phyloP scores from a whole-genome alignment of 352 stramenopile species.

The Pythium biforme region DNA sequence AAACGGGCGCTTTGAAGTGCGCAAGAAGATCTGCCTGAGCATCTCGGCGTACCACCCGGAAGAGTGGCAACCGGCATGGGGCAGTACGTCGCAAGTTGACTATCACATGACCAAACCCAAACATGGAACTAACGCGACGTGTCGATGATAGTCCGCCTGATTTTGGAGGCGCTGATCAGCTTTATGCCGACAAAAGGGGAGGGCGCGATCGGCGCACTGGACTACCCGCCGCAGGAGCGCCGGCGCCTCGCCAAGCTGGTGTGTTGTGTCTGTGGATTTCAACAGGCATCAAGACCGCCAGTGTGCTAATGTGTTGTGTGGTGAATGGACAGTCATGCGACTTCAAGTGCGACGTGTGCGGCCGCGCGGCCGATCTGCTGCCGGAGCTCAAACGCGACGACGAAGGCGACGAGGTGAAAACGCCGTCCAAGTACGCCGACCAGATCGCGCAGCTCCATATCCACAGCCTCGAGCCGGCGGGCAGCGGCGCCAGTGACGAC shows the following conservation, averaged over 20 bases:
- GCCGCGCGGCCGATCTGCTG: constrained; percentile 60
- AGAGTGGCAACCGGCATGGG: constrained; percentile 95
- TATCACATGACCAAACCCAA: too few species aligned
- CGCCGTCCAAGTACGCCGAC: constrained; percentile 68
- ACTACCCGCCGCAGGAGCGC: constrained; percentile 69
- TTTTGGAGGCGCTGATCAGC: constrained; percentile 97
- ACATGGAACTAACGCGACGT: too few species aligned
- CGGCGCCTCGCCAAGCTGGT: constrained; percentile 66
- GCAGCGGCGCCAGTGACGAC: background rate
- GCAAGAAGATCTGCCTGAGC: constrained; percentile 98
- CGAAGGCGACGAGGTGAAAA: constrained; percentile 21
- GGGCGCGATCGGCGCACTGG: constrained; percentile 78
- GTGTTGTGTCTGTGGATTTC: background rate
- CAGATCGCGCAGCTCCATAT: constrained; percentile 84
- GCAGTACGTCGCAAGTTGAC: constrained; percentile 34
- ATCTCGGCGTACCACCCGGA: constrained; percentile 98
- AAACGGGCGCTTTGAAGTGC: constrained; percentile 96
- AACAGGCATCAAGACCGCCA: too few species aligned
- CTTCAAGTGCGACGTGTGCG: constrained; percentile 81
- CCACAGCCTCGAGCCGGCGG: constrained; percentile 57
- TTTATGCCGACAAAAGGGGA: constrained; percentile 94
- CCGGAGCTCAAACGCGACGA: constrained; percentile 40
- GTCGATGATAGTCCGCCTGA: constrained; percentile 95
- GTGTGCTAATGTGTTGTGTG: too few species aligned
- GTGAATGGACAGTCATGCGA: constrained; percentile 45